Evolutionary conservation across 306 rosid species (phyloP), one percentile per base, ranked within the genome.

Genomic region (Corylus heterophylla): DNA sequence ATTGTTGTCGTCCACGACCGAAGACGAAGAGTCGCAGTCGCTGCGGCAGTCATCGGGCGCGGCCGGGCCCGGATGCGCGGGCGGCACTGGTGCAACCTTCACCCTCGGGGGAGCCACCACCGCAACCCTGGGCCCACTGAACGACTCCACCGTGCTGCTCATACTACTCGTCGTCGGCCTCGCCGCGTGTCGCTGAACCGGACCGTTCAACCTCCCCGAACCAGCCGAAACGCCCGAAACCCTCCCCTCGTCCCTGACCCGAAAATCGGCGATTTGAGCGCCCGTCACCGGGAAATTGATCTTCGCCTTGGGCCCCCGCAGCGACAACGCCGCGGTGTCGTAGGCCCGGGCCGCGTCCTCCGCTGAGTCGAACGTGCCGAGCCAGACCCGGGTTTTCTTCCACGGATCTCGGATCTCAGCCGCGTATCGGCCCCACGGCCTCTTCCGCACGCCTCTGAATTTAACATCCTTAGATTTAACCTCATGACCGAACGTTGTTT

Each of bases 391-490:
- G 0, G 89, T 83, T 66, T 90, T 94, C 79, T 86, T 94, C 94
- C 88, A 90, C 2, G 98, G 97, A 89, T 94, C 97, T 78, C 98
- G 76, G 69, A 94, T 94, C 88, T 94, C 98, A 5, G 98, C 98
- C 0, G 97, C 98, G 87, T 84, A 94, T 77, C 97, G 80, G 1
- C 98, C 98, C 97, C 97, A 90, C 1, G 97, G 98, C 0, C 98
- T 90, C 91, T 94, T 94, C 67, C 98, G 74, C 0, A 94, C 97
- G 35, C 98, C 98, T 73, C 97, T 85, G 85, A 83, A 94, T 39
- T 92, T 83, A 74, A 85, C 82, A 71, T 91, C 96, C 20, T 80
- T 59, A 22, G 66, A 22, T 20, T 59, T 22, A 59, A 80, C 42
- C 42, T 71, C 81, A 37, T 37, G 62, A 61, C 54, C 37, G n/a